A percentile compares a stretch with the other conserved stretches of the same genome.
These are phyloP conservation scores for Dioscorea alata DNA, from an alignment of 106 monocot genomes.

Conservation along the genomic window DNA sequence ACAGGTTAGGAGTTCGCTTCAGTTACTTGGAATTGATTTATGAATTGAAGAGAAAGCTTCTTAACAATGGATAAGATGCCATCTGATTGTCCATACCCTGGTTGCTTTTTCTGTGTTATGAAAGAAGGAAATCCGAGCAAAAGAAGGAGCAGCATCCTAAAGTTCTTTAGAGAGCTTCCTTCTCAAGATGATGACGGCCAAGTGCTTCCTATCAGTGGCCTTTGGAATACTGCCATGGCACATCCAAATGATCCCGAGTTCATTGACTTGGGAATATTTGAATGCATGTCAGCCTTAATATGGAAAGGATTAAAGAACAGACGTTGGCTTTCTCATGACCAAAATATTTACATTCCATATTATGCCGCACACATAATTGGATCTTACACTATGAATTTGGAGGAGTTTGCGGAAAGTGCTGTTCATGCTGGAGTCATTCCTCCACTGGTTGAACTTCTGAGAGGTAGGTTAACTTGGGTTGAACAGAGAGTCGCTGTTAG, in stretches of 20 bases:
- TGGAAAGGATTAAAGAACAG: conserved; percentile 93
- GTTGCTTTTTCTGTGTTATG: conserved; percentile 98
- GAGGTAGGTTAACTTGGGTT: conserved; percentile 97
- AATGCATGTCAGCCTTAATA: conserved; percentile 92
- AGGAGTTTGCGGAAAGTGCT: conserved; percentile 86
- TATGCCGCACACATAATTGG: conserved; percentile 99
- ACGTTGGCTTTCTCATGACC: conserved; percentile 92
- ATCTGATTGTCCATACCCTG: conserved; percentile 85
- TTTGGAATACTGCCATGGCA: conserved; percentile 99
- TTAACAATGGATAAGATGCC: conserved; percentile 64
- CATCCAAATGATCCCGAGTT: conserved; percentile 98
- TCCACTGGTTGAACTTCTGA: conserved; percentile 85
- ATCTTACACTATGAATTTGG: conserved; percentile 99
- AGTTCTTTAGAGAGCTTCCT: conserved; percentile 94
- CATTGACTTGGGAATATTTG: conserved; percentile 92
- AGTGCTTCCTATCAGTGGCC: conserved; percentile 93
- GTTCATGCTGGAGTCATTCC: conserved; percentile 90
- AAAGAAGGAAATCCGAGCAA: conserved; percentile 87
- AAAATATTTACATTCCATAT: conserved; percentile 97
- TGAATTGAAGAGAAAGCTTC: background rate
- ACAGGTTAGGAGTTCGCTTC: too few relatives aligned
- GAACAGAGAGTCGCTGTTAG: conserved; percentile 96
- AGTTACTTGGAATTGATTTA: too few relatives aligned
- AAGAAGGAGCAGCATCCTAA: conserved; percentile 67
- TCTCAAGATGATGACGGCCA: conserved; percentile 92